These are phyloP conservation scores for Coleophoma cylindrospora DNA, from an alignment of 2,329 filamentous ascomycete species.

Conservation along the genomic window DNA sequence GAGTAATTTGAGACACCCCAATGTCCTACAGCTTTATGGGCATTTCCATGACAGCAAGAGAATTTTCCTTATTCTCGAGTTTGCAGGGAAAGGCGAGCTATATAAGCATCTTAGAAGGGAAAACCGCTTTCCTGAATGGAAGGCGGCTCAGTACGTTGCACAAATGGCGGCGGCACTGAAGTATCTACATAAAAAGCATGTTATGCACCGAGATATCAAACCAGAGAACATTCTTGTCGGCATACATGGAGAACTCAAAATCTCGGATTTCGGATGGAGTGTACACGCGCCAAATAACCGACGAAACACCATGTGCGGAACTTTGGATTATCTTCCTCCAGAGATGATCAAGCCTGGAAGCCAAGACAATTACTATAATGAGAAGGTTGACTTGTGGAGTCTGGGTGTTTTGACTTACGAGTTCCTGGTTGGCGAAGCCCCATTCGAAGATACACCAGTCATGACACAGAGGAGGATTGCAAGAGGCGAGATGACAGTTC, in stretches of 20 bases:
- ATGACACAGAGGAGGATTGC: slow-evolving; percentile 93
- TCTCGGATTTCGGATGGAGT: slow-evolving; percentile 97
- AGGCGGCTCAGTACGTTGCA: slow-evolving; percentile 67
- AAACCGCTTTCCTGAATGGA: slow-evolving; percentile 65
- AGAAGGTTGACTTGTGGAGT: slow-evolving; percentile 96
- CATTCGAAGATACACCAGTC: slow-evolving; percentile 90
- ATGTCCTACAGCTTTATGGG: slow-evolving; percentile 64
- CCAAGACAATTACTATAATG: slow-evolving; percentile 83
- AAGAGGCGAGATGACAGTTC: slow-evolving; percentile 86
- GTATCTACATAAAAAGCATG: slow-evolving; percentile 93
- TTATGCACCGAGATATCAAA: slow-evolving; percentile 97
- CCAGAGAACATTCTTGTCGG: slow-evolving; percentile 95
- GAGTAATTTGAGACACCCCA: slow-evolving; percentile 66
- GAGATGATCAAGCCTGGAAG: slow-evolving; percentile 89
- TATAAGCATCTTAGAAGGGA: slow-evolving; percentile 70
- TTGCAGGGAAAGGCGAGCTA: slow-evolving; percentile 66
- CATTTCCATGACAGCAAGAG: slow-evolving; percentile 72
- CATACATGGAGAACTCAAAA: slow-evolving; percentile 96
- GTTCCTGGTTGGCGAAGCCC: slow-evolving; percentile 91
- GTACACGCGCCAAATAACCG: slow-evolving; percentile 95
- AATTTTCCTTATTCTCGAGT: slow-evolving; percentile 69
- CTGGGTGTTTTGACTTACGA: slow-evolving; percentile 94
- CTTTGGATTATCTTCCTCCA: slow-evolving; percentile 92
- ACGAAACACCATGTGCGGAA: slow-evolving; percentile 93
- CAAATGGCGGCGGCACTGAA: slow-evolving; percentile 79